Percentiles rank a stretch among this genome's conserved stretches.
These are phyloP conservation scores for Paradendryphiella salina DNA, from an alignment of 2,329 filamentous ascomycete genomes.

Conservation along the genomic window DNA sequence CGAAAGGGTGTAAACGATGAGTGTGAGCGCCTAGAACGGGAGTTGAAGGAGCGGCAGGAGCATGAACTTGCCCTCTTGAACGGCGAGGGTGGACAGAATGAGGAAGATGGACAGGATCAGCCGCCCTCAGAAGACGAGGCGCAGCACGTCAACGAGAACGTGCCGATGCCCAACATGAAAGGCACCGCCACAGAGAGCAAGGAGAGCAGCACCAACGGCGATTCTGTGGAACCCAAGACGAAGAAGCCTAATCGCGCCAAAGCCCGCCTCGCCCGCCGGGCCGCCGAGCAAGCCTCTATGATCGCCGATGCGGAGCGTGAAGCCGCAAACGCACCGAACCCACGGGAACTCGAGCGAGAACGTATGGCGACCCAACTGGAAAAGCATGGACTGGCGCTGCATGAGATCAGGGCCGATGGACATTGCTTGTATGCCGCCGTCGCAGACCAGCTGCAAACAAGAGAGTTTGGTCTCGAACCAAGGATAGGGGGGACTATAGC, in stretches of 20 bases:
- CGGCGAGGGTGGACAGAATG: constrained; percentile 23
- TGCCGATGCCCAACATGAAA: constrained; percentile 13
- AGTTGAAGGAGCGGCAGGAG: constrained; percentile 59
- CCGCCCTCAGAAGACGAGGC: constrained; percentile 11
- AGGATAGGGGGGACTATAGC: constrained; percentile 39
- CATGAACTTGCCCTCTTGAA: constrained; percentile 53
- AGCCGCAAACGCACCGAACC: constrained; percentile 57
- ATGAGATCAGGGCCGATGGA: constrained; percentile 84
- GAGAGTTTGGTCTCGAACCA: constrained; percentile 39
- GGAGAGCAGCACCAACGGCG: constrained; percentile 6
- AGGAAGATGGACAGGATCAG: constrained; percentile 9
- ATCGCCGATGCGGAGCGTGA: constrained; percentile 71
- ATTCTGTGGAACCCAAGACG: constrained; percentile 12
- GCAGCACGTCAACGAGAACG: constrained; percentile 17
- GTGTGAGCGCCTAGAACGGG: constrained; percentile 61
- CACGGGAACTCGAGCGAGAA: constrained; percentile 47
- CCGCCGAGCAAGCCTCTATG: constrained; percentile 77
- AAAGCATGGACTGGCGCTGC: constrained; percentile 67
- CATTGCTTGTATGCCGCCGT: constrained; percentile 94
- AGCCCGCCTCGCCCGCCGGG: constrained; percentile 83
- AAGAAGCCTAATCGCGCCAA: constrained; percentile 91
- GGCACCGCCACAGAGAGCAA: background rate
- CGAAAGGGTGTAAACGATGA: constrained; percentile 65
- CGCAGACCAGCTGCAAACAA: constrained; percentile 73
- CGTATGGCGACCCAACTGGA: constrained; percentile 71